phyloP scores from a whole-genome alignment of 1,284 basidiomycete species.

The Golubevia pallescens region DNA sequence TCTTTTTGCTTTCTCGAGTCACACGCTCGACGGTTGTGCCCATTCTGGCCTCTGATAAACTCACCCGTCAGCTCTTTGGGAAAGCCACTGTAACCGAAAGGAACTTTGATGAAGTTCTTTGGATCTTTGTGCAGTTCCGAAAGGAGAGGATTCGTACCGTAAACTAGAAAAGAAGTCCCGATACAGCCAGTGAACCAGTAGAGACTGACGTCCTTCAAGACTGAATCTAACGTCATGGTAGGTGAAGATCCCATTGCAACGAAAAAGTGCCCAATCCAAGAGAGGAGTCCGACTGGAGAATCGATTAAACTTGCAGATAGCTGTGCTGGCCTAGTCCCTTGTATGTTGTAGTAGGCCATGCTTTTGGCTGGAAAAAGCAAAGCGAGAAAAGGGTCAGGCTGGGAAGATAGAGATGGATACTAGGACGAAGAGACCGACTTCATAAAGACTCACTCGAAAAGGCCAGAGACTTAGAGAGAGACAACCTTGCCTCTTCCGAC shows the following conservation, averaged over 20 bases:
- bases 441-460: constrained; percentile 5
- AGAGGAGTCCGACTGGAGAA: constrained; percentile 36
- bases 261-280: constrained; percentile 34
- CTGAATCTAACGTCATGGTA: constrained; percentile 12
- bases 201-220: constrained; percentile 11
- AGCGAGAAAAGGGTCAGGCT: no score
- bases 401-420: no score
- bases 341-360: constrained; percentile 39
- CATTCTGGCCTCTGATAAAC: no score
- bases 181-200: constrained; percentile 29
- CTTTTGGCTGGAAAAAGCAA: constrained; percentile 9
- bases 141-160: constrained; percentile 31
- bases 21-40: no score
- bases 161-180: constrained; percentile 42
- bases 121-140: constrained; percentile 26
- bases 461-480: constrained; percentile 14
- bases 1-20: no score
- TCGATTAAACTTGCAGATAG: constrained; percentile 33
- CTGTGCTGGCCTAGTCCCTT: constrained; percentile 26
- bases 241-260: neutral
- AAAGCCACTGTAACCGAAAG: constrained; percentile 38
- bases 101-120: constrained; percentile 23
- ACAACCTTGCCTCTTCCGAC: constrained; percentile 25
- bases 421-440: constrained; percentile 19
- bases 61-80: constrained; percentile 43